Base-by-base conservation (phyloP, 345 rosid genomes). In the Garcia nutans region DNA sequence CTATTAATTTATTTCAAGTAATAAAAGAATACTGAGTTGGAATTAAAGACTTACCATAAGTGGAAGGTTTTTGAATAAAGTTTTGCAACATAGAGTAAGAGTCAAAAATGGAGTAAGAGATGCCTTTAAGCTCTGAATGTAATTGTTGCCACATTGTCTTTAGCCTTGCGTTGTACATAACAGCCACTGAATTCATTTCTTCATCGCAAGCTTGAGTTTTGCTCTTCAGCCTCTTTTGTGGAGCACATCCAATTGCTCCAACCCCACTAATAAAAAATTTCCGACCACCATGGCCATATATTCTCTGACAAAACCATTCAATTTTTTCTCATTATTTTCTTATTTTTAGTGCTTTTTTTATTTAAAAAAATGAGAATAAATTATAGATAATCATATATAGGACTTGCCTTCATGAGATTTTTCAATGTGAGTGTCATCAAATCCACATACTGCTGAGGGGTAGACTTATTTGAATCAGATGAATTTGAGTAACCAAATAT, bases 51-150 rank as follows among this genome's bases (percentile, higher is more conserved):
- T 37, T 6, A 92, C 97, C 97, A 37, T 75, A 72, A 22, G 71
- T 54, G 26, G 90, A 67, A 44, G 97, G 90, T 4, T 80, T 82
- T 78, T 84, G 84, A 64, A 87, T 78, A 73, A 87, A 76, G 76
- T 69, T 79, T 5, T 78, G 73, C 56, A 88, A 26, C 45, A 84
- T 65, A 41, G 78, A 19, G 82, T 74, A 89, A 57, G 89, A 81
- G 42, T 93, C 91, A 56, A 86, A 84, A 78, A 82, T 89, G 37
- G 94, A 78, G 81, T 87, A 93, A 71, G 75, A 67, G 7, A 91
- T 42, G 73, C 80, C 87, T 0, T 71, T 65, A 24, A 85, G 79
- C 72, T 87, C 88, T 44, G 85, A 71, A 47, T 77, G 73, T 47
- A 91, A 62, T 47, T 84, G 70, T 20, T 63, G 72, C 81, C 91